A percentile compares a stretch with the other conserved stretches of the same genome.
phyloP scores from a whole-genome alignment of 1,284 basidiomycete species.

The Irpex lacteus region DNA sequence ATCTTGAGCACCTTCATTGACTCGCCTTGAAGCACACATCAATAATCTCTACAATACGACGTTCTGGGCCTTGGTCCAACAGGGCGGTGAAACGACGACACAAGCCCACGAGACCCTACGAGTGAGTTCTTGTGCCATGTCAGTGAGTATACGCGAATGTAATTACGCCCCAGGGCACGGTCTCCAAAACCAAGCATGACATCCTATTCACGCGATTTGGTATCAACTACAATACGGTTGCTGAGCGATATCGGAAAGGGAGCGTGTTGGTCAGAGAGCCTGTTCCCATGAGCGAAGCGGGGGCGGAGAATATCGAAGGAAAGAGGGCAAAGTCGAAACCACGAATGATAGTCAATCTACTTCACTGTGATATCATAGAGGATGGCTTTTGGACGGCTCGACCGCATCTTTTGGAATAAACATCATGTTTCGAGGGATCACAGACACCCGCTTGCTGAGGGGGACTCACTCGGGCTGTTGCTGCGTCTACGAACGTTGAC shows the following conservation, averaged over 20 bases:
- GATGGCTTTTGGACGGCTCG: constrained; percentile 75
- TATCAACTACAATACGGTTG: constrained; percentile 86
- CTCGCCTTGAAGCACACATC: constrained; percentile 76
- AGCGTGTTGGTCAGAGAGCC: constrained; percentile 74
- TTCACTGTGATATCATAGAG: constrained; percentile 84
- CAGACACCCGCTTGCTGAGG: not conserved
- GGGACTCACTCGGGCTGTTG: too few relatives aligned
- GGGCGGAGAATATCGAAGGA: constrained; percentile 3
- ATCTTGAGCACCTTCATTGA: not conserved
- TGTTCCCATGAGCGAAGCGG: not conserved
- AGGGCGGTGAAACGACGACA: constrained; percentile 71
- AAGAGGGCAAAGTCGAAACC: constrained; percentile 28
- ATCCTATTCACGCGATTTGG: constrained; percentile 80
- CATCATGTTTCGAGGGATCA: not conserved
- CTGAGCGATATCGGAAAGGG: constrained; percentile 81
- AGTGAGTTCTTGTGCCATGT: constrained; percentile 36
- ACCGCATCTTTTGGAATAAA: constrained; percentile 36
- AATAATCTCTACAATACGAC: constrained; percentile 97
- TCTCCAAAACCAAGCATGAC: constrained; percentile 89
- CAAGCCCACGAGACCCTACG: constrained; percentile 81
- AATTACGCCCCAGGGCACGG: constrained; percentile 62
- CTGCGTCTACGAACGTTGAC: too few relatives aligned
- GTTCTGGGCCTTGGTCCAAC: constrained; percentile 92
- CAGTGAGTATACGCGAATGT: not conserved
- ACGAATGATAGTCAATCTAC: constrained; percentile 45